Evolutionary conservation across 1,284 basidiomycete species (phyloP).

Genomic region (Pseudomicrostroma phylloplanum): DNA sequence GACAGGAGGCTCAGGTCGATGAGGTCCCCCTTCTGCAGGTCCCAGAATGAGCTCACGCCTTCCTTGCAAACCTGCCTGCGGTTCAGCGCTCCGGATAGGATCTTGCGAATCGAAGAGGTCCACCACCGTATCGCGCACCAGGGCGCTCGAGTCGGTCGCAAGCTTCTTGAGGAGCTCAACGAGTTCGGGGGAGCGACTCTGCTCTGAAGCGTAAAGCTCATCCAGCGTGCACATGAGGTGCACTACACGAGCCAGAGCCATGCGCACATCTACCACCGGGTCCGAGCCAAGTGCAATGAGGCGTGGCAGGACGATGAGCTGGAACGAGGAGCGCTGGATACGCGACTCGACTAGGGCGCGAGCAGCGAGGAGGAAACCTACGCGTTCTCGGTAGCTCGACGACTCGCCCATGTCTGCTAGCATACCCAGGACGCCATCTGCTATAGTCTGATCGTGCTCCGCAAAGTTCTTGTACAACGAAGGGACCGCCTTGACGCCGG

Average conservation of each 20-base stretch:
- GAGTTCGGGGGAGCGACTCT: constrained; percentile 31
- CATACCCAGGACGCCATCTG: constrained; percentile 45
- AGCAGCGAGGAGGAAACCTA: constrained; percentile 37
- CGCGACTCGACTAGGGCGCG: constrained; percentile 28
- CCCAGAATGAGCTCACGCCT: constrained; percentile 33
- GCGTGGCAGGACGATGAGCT: constrained; percentile 61
- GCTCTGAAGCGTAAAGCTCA: constrained; percentile 41
- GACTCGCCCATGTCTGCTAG: constrained; percentile 39
- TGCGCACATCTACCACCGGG: constrained; percentile 75
- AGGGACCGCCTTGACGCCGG: constrained; percentile 58
- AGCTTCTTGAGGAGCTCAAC: constrained; percentile 33
- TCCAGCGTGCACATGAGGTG: constrained; percentile 58
- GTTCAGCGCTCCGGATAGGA: constrained; percentile 2
- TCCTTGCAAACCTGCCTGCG: neutral
- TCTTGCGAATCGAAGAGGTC: neutral
- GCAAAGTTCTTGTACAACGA: constrained; percentile 34
- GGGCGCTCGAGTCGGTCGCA: constrained; percentile 24
- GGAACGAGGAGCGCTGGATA: constrained; percentile 52
- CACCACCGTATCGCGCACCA: constrained; percentile 33
- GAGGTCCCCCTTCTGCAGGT: constrained; percentile 33
- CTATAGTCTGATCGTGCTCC: constrained; percentile 34
- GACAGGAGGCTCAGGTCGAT: constrained; percentile 5
- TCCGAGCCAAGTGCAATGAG: constrained; percentile 64
- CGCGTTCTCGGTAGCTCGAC: constrained; percentile 41
- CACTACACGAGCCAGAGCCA: constrained; percentile 69